A percentile compares a stretch with the other conserved stretches of the same genome.
phyloP scores from a whole-genome alignment of 2,329 filamentous ascomycete genomes.

The Arthroderma uncinatum region DNA sequence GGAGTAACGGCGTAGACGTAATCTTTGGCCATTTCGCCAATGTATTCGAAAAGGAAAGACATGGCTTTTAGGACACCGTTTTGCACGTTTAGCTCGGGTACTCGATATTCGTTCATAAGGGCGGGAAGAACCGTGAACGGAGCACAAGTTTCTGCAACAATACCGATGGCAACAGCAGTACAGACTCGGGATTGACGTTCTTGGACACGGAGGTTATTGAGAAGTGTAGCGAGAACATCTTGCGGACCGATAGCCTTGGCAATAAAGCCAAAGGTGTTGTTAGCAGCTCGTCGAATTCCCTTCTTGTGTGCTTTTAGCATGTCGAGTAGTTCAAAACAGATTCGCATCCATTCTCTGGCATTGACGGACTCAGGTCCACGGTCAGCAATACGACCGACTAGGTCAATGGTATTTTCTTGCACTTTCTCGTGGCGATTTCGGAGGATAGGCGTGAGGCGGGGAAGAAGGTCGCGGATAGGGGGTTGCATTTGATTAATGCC shows the following conservation, averaged over 20 bases:
- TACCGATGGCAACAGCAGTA: slow-evolving; percentile 95
- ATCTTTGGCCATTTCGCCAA: slow-evolving; percentile 98
- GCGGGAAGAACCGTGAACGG: slow-evolving; percentile 98
- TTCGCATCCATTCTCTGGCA: slow-evolving; percentile 98
- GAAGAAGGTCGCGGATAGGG: slow-evolving; percentile 89
- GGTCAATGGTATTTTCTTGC: slow-evolving; percentile 96
- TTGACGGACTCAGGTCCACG: slow-evolving; percentile 94
- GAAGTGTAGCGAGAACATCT: slow-evolving; percentile 85
- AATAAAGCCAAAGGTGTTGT: slow-evolving; percentile 99
- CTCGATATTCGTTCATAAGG: slow-evolving; percentile 98
- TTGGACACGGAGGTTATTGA: slow-evolving; percentile 94
- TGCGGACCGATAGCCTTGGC: slow-evolving; percentile 97
- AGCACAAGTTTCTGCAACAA: slow-evolving; percentile 95
- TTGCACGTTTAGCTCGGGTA: slow-evolving; percentile 95
- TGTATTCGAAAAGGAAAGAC: slow-evolving; percentile 97
- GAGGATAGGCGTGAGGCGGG: slow-evolving; percentile 91
- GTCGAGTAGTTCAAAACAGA: slow-evolving; percentile 96
- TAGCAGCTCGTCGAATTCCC: slow-evolving; percentile 92
- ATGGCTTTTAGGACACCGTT: slow-evolving; percentile 96
- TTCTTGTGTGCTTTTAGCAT: slow-evolving; percentile 99
- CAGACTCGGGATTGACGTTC: slow-evolving; percentile 97
- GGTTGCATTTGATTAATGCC: slow-evolving; percentile 98
- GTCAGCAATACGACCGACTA: slow-evolving; percentile 95
- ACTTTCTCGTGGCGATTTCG: slow-evolving; percentile 98
- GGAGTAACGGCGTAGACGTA: slow-evolving; percentile 98